A percentile compares a stretch with the other conserved stretches of the same genome.
Evolutionary conservation across 2,329 filamentous ascomycete genomes (phyloP).

Genomic region (Furcasterigmium sp.): DNA sequence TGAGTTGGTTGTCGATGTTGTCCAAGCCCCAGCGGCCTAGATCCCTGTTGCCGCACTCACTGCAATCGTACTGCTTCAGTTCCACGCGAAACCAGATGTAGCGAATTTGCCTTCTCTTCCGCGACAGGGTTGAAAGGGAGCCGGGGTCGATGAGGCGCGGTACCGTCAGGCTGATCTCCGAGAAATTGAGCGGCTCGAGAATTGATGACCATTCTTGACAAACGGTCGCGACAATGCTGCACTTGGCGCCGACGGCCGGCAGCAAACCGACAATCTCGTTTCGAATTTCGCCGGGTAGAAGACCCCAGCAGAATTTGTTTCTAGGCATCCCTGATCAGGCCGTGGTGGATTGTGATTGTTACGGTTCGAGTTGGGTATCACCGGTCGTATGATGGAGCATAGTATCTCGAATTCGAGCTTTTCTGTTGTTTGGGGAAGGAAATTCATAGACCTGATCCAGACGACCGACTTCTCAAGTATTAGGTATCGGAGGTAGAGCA

Average conservation of each 20-base stretch:
- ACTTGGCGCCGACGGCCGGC: constrained; percentile 11
- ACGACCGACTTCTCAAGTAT: too few species aligned
- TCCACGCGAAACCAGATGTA: constrained; percentile 24
- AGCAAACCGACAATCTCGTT: constrained; percentile 12
- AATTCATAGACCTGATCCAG: too few species aligned
- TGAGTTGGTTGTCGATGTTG: constrained; percentile 17
- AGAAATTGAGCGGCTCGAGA: constrained; percentile 18
- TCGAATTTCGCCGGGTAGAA: constrained; percentile 13
- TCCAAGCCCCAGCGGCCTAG: constrained; percentile 12
- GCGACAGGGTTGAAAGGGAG: constrained; percentile 14
- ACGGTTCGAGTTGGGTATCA: constrained; percentile 10
- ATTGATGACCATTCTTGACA: constrained; percentile 16
- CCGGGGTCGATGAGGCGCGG: constrained; percentile 13
- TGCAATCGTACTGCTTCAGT: constrained; percentile 18
- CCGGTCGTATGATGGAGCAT: too few species aligned
- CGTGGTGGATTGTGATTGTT: constrained; percentile 7
- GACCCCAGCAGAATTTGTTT: constrained; percentile 8
- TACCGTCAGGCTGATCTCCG: constrained; percentile 17
- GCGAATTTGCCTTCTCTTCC: constrained; percentile 15
- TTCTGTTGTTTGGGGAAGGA: too few species aligned
- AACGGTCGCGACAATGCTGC: constrained; percentile 14
- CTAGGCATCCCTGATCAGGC: constrained; percentile 11
- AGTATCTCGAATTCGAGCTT: too few species aligned
- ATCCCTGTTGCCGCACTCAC: constrained; percentile 7
- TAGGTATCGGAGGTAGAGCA: too few species aligned